phyloP scores from a whole-genome alignment of 495 filamentous ascomycete species.

The Astrothelium subdiscretum region DNA sequence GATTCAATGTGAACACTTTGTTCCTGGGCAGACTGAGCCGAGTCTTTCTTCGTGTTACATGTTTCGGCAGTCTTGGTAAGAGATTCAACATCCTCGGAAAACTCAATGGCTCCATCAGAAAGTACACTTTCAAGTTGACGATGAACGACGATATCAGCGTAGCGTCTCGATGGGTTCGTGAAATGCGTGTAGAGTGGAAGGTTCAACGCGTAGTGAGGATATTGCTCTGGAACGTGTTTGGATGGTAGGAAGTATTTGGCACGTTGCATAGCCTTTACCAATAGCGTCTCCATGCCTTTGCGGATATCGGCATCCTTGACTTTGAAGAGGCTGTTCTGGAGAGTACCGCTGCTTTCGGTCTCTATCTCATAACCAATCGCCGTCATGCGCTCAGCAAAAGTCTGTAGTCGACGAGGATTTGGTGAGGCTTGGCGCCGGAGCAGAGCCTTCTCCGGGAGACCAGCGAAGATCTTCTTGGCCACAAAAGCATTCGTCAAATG shows the following conservation, averaged over 20 bases:
- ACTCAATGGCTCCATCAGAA: constrained; percentile 72
- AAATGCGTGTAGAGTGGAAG: constrained; percentile 94
- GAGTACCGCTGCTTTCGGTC: constrained; percentile 71
- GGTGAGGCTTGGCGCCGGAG: constrained; percentile 77
- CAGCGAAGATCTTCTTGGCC: constrained; percentile 67
- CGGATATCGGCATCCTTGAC: constrained; percentile 77
- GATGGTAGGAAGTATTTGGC: constrained; percentile 87
- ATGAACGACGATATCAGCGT: constrained; percentile 89
- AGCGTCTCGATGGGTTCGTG: constrained; percentile 88
- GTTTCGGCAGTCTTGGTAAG: constrained; percentile 87
- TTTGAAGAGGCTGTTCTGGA: constrained; percentile 88
- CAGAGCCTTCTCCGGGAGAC: constrained; percentile 82
- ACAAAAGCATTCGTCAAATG: constrained; percentile 84
- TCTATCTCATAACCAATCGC: constrained; percentile 82
- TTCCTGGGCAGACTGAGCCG: constrained; percentile 91
- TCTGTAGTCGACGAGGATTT: constrained; percentile 76
- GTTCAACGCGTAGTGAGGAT: constrained; percentile 84
- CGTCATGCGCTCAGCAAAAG: constrained; percentile 87
- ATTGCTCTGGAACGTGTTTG: constrained; percentile 58
- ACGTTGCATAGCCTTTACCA: constrained; percentile 87
- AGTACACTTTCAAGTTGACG: constrained; percentile 85
- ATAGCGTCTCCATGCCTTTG: constrained; percentile 94
- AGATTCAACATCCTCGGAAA: constrained; percentile 76
- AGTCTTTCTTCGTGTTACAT: constrained; percentile 98
- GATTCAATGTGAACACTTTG: constrained; percentile 98